A percentile compares a stretch with the other conserved stretches of the same genome.
phyloP scores from a whole-genome alignment of 192 early-diverging fungal species.

The Jimgerdemannia lactiflua region DNA sequence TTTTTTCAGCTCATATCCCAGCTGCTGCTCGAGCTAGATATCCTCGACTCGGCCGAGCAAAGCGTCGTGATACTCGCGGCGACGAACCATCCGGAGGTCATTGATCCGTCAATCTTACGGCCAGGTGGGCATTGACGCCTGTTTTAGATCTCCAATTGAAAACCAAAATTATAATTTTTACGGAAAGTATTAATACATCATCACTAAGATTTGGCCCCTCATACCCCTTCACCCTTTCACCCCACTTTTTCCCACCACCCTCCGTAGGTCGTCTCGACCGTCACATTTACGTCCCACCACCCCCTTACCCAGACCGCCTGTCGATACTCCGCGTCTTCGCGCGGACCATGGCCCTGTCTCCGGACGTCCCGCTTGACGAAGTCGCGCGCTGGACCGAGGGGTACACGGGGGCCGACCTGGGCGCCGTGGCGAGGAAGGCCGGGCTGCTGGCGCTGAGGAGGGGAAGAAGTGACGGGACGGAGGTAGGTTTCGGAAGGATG shows the following conservation, averaged over 20 bases:
- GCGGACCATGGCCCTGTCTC: slow-evolving; percentile 23
- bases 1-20: slow-evolving; percentile 63
- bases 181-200: background rate
- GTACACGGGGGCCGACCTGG: slow-evolving; percentile 67
- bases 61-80: slow-evolving; percentile 80
- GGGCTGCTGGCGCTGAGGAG: slow-evolving; percentile 49
- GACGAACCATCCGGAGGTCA: slow-evolving; percentile 75
- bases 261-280: slow-evolving; percentile 74
- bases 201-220: too few species aligned
- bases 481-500: background rate
- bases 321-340: slow-evolving; percentile 61
- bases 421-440: slow-evolving; percentile 56
- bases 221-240: too few species aligned
- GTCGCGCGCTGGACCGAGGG: slow-evolving; percentile 49
- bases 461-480: background rate
- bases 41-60: slow-evolving; percentile 40
- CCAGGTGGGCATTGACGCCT: too few species aligned
- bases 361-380: slow-evolving; percentile 27
- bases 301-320: slow-evolving; percentile 50
- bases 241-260: slow-evolving; percentile 3
- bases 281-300: slow-evolving; percentile 66
- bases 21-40: slow-evolving; percentile 77
- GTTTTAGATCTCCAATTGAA: too few species aligned
- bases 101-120: slow-evolving; percentile 76
- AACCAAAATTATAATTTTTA: too few species aligned